Base-by-base conservation (phyloP, 495 filamentous ascomycete species). In the Jackrogersella minutella region DNA sequence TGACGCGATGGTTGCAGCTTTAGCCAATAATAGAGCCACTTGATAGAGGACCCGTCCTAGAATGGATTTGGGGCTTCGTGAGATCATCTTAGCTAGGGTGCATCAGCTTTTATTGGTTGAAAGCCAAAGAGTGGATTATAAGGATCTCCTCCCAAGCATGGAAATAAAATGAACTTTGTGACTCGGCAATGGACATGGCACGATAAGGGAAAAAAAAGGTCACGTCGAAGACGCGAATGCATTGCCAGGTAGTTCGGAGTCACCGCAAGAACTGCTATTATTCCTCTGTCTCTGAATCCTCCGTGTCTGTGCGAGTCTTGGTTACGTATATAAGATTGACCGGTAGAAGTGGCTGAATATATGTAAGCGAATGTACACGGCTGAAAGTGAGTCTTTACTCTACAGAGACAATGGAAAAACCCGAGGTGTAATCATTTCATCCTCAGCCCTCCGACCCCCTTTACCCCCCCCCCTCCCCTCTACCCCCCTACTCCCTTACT, bases 81-180 rank as follows among this genome's bases (percentile, higher is more conserved):
- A n/a, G n/a, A n/a, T 51, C 47, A 50, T 51, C 7, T 22, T 41
- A 37, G 40, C 51, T 7, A 33, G 64, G 63, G 52, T 43, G n/a
- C 43, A 19, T 53, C 46, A 58, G 51, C 37, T 58, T 43, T 46
- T 4, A 49, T 46, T 51, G 40, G 52, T 28, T 53, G 22, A 21
- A 17, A 46, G n/a, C 34, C 26, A 41, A 30, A 39, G 28, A 50
- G 39, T 39, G 31, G 53, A 50, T 36, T 49, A 58, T 53, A 44
- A 67, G 26, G 49, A 68, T 68, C 65, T n/a, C 65, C 59, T 62
- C 16, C 33, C 19, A 68, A 59, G 65, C 59, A 68, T 68, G 59
- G 47, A 55, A 28, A 68, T 63, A 68, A 62, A 46, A 40, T 7
- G 58, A 10, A 21, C 26, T 17, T 30, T 39, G 17, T 37, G 53